Evolutionary conservation across 352 stramenopile genomes (phyloP).

Genomic region (Globisporangium solare): DNA sequence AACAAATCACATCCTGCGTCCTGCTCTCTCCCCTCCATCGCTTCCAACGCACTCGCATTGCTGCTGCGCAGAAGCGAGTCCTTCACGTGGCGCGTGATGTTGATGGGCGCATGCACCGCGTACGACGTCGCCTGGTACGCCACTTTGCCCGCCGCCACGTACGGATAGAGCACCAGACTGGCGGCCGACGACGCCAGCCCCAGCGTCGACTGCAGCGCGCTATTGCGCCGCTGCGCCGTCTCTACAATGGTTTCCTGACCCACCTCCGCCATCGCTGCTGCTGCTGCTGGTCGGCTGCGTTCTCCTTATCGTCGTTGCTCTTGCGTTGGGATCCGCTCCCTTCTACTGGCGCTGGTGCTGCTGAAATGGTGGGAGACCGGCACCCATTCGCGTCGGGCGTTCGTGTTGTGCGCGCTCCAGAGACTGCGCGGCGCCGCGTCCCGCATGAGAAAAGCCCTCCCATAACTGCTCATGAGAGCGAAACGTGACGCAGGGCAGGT

Average conservation of each 20-base stretch:
- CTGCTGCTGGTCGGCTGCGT: neutral
- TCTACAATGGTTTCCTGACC: neutral
- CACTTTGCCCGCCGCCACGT: constrained; percentile 51
- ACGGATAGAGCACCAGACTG: constrained; percentile 58
- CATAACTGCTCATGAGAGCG: neutral
- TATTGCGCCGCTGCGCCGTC: neutral
- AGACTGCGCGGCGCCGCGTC: neutral
- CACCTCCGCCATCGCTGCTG: neutral
- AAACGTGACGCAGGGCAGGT: constrained; percentile 6
- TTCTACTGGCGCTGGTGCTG: neutral
- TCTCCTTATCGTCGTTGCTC: neutral
- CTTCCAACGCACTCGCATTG: neutral
- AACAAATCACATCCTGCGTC: constrained; percentile 37
- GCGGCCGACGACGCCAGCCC: constrained; percentile 49
- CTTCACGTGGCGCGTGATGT: constrained; percentile 48
- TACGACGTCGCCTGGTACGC: constrained; percentile 54
- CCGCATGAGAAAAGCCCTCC: neutral
- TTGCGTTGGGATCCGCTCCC: neutral
- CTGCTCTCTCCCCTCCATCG: neutral
- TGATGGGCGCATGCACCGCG: constrained; percentile 50
- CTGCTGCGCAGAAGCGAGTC: constrained; percentile 22
- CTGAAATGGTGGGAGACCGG: neutral
- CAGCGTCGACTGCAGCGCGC: constrained; percentile 45
- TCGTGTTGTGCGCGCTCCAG: too few species aligned
- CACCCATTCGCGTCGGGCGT: too few species aligned